Evolutionary conservation across 139 green algal species (phyloP), one percentile per base, ranked within the genome.

Genomic region (Limnomonas spitsbergensis): DNA sequence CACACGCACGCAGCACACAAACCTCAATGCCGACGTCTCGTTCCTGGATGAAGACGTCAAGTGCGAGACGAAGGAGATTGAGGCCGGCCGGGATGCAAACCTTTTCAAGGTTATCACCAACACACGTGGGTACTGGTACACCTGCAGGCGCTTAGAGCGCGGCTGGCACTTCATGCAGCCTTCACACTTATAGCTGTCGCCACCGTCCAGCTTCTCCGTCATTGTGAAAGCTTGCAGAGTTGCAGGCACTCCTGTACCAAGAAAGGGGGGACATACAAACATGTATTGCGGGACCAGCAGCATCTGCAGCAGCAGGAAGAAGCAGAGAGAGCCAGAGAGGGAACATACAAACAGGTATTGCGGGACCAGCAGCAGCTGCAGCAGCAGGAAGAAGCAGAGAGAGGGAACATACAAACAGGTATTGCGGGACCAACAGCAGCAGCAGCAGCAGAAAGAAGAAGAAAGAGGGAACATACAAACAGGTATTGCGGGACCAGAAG

Each of bases 41-140:
- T 81, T 82, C 61, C 90, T 89, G 80, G 90, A 92, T 69, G 81
- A 75, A 14, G 77, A 66, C 9, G 79, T 76, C 47, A 78, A 75
- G 39, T 77, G 71, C 27, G 68, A 75, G 52, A 82, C 79, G 38
- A 83, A 69, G 52, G 80, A 79, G 26, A 7, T 38, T 32, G 27
- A 31, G 3, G 52, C 38, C 24, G 40, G 56, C 14, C 78, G 53
- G 61, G 84, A 79, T 40, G 74, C 69, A 70, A 93, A 93, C 74
- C 90, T 85, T 76, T 94, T 94, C 26, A 94, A 85, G 38, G 87
- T 86, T 14, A 94, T 53, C 35, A 94, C 77, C 38, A 93, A 86
- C 37, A 89, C 79, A 0, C 61, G 69, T 0, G 89, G 89, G 9
- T 66, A 83, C 9, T 69, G 69, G 34, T 83, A 91, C 14, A 93